phyloP scores from a whole-genome alignment of 805 yeast species.

The Maudiozyma bulderi region DNA sequence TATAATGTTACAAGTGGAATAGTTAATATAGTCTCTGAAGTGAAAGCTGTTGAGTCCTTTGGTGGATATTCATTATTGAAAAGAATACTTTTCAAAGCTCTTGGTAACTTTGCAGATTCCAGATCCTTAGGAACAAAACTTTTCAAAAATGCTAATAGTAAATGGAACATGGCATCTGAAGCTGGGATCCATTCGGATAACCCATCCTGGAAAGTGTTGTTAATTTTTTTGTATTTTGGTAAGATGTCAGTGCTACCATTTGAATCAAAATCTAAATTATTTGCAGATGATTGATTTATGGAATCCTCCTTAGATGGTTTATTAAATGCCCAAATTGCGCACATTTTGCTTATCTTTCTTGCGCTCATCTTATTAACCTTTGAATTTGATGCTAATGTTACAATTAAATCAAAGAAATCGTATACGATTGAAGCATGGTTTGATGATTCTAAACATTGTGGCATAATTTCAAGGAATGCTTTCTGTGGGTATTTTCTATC shows the following conservation, averaged over 20 bases:
- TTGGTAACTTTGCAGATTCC: constrained; percentile 46
- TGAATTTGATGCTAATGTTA: constrained; percentile 69
- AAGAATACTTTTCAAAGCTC: constrained; percentile 52
- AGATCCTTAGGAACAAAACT: constrained; percentile 65
- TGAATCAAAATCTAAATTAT: constrained; percentile 20
- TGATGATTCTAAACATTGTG: constrained; percentile 70
- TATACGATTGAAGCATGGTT: constrained; percentile 85
- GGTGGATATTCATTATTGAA: constrained; percentile 75
- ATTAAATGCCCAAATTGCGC: constrained; percentile 84
- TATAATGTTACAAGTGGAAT: constrained; percentile 56
- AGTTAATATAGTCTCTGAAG: constrained; percentile 36
- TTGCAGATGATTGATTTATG: constrained; percentile 11
- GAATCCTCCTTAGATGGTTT: constrained; percentile 6
- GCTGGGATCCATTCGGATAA: constrained; percentile 69
- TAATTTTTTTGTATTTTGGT: constrained; percentile 11
- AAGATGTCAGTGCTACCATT: not conserved
- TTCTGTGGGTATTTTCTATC: constrained; percentile 58
- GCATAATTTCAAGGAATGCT: constrained; percentile 76
- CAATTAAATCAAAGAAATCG: constrained; percentile 74
- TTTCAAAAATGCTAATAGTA: constrained; percentile 64
- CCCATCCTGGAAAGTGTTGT: constrained; percentile 53
- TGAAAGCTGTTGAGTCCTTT: constrained; percentile 30
- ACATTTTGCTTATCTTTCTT: constrained; percentile 67
- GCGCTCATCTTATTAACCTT: constrained; percentile 72
- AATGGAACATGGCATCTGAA: constrained; percentile 77